Conservation (phyloP, 2,329 filamentous ascomycete genomes). For the Fusarium abutilonis region DNA sequence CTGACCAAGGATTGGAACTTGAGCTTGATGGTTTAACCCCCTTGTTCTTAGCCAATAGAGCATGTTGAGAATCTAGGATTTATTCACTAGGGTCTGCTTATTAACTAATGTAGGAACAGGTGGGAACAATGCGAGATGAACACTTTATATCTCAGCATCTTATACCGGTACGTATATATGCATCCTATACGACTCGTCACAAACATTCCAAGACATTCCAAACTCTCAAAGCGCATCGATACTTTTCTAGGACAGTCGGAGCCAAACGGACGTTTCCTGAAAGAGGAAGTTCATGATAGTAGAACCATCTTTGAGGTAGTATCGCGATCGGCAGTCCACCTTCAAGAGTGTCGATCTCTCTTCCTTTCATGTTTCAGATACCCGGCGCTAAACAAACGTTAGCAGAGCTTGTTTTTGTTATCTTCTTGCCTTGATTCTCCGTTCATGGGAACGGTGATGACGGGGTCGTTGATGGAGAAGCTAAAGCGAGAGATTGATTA, state of each 20-base stretch:
- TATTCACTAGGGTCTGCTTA: background rate
- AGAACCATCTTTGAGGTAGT: background rate
- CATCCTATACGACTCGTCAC: background rate
- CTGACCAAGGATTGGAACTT: background rate
- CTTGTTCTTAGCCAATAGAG: constrained; percentile 5
- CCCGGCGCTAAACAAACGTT: constrained; percentile 26
- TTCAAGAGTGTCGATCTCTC: constrained; percentile 14
- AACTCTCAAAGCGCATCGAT: background rate
- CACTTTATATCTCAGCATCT: background rate
- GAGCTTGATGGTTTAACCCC: constrained; percentile 3
- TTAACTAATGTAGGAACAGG: background rate
- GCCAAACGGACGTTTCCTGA: background rate
- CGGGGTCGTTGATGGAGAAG: constrained; percentile 9
- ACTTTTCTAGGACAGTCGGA: background rate
- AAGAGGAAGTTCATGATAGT: constrained; percentile 6
- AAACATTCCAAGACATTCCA: background rate
- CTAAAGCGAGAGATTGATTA: background rate
- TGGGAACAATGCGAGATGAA: background rate
- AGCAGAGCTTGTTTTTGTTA: constrained; percentile 9
- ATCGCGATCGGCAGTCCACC: constrained; percentile 7
- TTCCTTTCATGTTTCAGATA: constrained; percentile 31
- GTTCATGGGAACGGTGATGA: constrained; percentile 2
- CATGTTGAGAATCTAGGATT: background rate
- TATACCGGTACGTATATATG: constrained; percentile 11
- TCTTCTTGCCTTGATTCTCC: constrained; percentile 1